Evolutionary conservation across 192 early-diverging fungal genomes (phyloP), one percentile per base, ranked within the genome.

Genomic region (Entomortierella lignicola): DNA sequence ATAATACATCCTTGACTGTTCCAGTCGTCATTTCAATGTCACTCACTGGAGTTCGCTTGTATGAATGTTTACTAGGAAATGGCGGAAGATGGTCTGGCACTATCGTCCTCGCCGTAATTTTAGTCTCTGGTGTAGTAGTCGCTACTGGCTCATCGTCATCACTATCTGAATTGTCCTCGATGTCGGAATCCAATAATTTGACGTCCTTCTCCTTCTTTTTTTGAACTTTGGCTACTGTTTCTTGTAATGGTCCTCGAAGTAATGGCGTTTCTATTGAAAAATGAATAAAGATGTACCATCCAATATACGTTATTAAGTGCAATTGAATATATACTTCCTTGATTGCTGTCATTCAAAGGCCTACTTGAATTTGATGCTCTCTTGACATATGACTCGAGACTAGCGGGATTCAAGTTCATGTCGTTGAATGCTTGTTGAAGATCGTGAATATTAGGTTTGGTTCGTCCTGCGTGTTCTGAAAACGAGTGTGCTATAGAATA

Each of bases 61-160:
- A 89, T 0, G 86, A 89, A 64, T 89, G 87, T 61, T 86, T 87
- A 47, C 81, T 84, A 17, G 86, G 86, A 52, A 89, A 89, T 8
- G 66, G 58, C 30, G 86, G 86, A 4, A 89, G 50, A 73, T 85
- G 72, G 26, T 82, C 70, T 15, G 86, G 87, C 15, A 89, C 85
- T 32, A 84, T 81, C 4, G 81, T 73, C 17, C 84, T 69, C 0
- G 74, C 60, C 25, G 70, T 84, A 27, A 80, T 34, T 50, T 68
- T 80, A 39, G 55, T 50, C 25, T 65, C 66, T 31, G 59, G 43
- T 21, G 66, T 20, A 51, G 55, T 11, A 0, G 67, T 17, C 10
- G 57, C 34, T 54, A n/a, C 25, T 6, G 61, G 42, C 55, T 77
- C 74, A 44, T 77, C 74, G 18, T 77, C 74, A 31, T 77, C 74